These are phyloP conservation scores for Pichia cabralensis DNA, from an alignment of 805 yeast species.

Conservation along the genomic window DNA sequence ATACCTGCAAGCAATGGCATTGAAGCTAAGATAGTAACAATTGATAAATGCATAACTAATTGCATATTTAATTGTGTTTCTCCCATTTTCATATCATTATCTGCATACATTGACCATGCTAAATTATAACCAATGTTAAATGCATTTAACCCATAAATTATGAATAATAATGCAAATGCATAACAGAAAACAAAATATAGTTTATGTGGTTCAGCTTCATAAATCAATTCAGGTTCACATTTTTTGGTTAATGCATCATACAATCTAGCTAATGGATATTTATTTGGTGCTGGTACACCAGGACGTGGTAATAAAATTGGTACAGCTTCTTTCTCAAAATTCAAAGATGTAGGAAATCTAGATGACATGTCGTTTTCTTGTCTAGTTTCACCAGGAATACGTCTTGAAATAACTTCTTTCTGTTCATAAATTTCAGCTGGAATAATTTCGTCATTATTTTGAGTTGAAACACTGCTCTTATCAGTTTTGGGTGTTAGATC, in stretches of 20 bases:
- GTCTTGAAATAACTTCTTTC: constrained; percentile 26
- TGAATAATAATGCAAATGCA: constrained; percentile 56
- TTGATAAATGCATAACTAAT: constrained; percentile 17
- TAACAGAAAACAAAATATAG: constrained; percentile 62
- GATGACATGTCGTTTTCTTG: constrained; percentile 40
- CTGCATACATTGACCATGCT: constrained; percentile 19
- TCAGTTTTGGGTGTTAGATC: too few species aligned
- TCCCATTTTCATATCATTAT: constrained; percentile 23
- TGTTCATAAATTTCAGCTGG: constrained; percentile 19
- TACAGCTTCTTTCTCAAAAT: constrained; percentile 50
- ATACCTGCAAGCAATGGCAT: constrained; percentile 33
- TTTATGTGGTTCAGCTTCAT: constrained; percentile 78
- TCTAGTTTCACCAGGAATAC: constrained; percentile 48
- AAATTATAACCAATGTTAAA: constrained; percentile 23
- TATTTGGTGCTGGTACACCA: constrained; percentile 66
- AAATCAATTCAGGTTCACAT: constrained; percentile 59
- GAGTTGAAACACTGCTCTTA: too few species aligned
- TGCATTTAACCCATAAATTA: constrained; percentile 53
- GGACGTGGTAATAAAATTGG: constrained; percentile 68
- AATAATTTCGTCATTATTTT: too few species aligned
- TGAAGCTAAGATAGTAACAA: constrained; percentile 31
- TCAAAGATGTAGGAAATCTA: constrained; percentile 52
- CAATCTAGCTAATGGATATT: constrained; percentile 51
- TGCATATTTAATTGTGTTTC: constrained; percentile 18
- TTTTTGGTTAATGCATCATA: constrained; percentile 41